These are phyloP conservation scores for Ogataea populi-albae DNA, from an alignment of 805 yeast genomes.

Conservation along the genomic window DNA sequence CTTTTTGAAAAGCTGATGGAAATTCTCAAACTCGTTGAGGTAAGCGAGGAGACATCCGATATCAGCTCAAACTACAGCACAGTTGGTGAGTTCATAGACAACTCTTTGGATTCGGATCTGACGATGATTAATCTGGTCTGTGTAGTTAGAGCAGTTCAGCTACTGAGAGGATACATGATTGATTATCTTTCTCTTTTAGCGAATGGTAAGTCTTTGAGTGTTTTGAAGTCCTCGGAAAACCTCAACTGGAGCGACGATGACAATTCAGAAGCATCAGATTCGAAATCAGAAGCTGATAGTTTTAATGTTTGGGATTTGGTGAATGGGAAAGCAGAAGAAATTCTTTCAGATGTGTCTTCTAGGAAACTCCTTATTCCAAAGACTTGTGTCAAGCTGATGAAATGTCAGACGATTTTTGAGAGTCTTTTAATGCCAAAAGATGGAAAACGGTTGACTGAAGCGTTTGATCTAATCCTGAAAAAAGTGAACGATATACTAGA, in stretches of 20 bases:
- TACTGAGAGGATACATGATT: conserved; percentile 19
- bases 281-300: conserved; percentile 4
- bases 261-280: conserved; percentile 8
- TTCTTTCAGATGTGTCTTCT: conserved; percentile 12
- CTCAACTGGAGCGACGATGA: conserved; percentile 6
- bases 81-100: conserved; percentile 25
- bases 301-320: conserved; percentile 4
- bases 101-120: conserved; percentile 22
- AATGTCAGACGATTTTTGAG: conserved; percentile 28
- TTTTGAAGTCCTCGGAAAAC: conserved; percentile 4
- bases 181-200: conserved; percentile 20
- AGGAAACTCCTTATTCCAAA: conserved; percentile 24
- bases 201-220: not conserved
- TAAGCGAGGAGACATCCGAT: conserved; percentile 2
- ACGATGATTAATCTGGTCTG: conserved; percentile 25
- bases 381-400: conserved; percentile 25
- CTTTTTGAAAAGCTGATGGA: conserved; percentile 23
- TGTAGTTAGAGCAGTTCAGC: conserved; percentile 23
- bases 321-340: conserved; percentile 9
- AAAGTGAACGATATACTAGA: conserved; percentile 23
- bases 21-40: conserved; percentile 16
- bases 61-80: conserved; percentile 18
- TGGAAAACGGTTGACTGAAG: conserved; percentile 18
- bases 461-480: conserved; percentile 24
- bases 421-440: conserved; percentile 25